phyloP scores from a whole-genome alignment of 305 asterid species.

The Fraxinus ornus region DNA sequence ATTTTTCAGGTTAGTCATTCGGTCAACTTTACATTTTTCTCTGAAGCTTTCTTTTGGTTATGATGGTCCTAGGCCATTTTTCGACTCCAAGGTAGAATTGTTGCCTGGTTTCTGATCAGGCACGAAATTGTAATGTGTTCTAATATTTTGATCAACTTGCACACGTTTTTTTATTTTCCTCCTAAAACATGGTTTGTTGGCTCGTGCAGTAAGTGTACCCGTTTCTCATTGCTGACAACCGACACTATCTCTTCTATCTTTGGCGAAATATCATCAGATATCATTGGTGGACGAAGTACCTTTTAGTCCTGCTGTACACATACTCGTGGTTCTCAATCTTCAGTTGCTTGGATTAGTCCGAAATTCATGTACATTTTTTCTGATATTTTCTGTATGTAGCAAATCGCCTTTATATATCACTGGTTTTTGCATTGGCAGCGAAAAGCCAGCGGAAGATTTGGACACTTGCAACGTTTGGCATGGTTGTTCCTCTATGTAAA shows the following conservation, averaged over 20 bases:
- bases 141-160: neutral
- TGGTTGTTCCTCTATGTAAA: no score
- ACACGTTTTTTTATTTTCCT: neutral
- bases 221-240: constrained; percentile 88
- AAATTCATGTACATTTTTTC: no score
- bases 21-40: neutral
- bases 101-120: neutral
- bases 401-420: no score
- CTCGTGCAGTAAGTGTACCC: constrained; percentile 82
- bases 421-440: no score
- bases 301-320: constrained; percentile 64
- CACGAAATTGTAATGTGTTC: neutral
- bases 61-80: neutral
- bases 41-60: neutral
- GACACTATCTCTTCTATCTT: constrained; percentile 86
- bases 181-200: constrained; percentile 15
- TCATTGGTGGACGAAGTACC: constrained; percentile 64
- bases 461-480: no score
- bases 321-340: constrained; percentile 80
- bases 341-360: neutral
- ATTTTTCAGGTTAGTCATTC: constrained; percentile 66
- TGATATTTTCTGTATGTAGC: no score
- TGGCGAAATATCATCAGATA: constrained; percentile 79
- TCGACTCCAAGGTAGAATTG: neutral
- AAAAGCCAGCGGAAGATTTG: no score